Conservation (phyloP, 345 rosid genomes). For the Sisymbrium altissimum region DNA sequence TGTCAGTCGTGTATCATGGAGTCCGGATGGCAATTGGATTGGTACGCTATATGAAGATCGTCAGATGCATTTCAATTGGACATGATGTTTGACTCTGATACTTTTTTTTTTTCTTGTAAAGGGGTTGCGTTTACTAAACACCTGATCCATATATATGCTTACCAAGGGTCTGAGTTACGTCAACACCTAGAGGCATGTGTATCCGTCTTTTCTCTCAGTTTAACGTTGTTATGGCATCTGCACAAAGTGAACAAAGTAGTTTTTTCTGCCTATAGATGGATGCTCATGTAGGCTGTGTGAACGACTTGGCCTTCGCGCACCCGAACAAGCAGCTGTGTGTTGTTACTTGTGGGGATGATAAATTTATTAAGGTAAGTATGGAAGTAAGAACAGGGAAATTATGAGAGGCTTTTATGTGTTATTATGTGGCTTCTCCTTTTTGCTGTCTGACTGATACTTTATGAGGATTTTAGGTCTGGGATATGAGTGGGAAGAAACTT, state of each 20-base stretch:
- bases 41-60: conserved; percentile 40
- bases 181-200: conserved; percentile 60
- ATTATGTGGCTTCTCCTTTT: background rate
- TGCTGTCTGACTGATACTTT: conserved; percentile 2
- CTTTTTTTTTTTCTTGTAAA: conserved; percentile 26
- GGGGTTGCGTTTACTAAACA: conserved; percentile 74
- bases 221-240: background rate
- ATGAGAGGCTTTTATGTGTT: background rate
- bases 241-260: background rate
- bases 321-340: conserved; percentile 47
- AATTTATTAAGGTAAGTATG: conserved; percentile 50
- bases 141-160: conserved; percentile 62
- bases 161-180: conserved; percentile 51
- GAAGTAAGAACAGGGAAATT: background rate
- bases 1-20: conserved; percentile 63
- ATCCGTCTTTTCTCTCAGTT: background rate
- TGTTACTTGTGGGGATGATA: conserved; percentile 85
- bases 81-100: conserved; percentile 8
- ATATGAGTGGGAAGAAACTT: conserved; percentile 47
- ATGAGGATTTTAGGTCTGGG: conserved; percentile 55
- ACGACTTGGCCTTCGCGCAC: conserved; percentile 65
- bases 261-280: conserved; percentile 53
- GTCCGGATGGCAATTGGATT: conserved; percentile 61
- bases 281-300: conserved; percentile 71
- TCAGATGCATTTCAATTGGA: conserved; percentile 8